Evolutionary conservation across 805 yeast genomes (phyloP), one percentile per base, ranked within the genome.

Genomic region (Candida schatavii): DNA sequence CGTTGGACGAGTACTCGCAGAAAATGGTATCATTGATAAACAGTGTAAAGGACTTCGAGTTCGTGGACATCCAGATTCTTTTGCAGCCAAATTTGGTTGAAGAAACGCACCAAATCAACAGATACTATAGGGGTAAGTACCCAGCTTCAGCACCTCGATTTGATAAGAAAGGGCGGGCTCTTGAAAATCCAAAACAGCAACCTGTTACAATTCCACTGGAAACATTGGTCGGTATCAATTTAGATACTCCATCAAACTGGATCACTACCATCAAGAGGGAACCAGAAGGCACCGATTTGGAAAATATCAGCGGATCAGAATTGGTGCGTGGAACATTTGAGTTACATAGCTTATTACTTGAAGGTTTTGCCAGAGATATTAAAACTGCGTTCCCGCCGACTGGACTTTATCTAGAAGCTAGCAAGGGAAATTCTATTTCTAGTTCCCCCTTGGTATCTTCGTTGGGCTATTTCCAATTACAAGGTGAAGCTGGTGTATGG

Each of bases 401-500:
- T 0, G 86, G 85, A 1, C 51, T 83, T 13, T 66, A 72, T 3
- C 52, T 88, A 3, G 68, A 70, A 17, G 55, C 81, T 1, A 15
- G 17, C 0, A 27, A 15, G n/a, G n/a, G n/a, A n/a, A n/a, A n/a
- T n/a, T n/a, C n/a, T n/a, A n/a, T n/a, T n/a, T n/a, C n/a, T n/a
- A n/a, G n/a, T n/a, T n/a, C n/a, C n/a, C n/a, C n/a, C n/a, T n/a
- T 89, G 1, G 85, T 91, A 93, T 75, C 82, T 1, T 83, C 85
- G 30, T 68, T 83, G 47, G 97, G 97, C 0, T 91, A 91, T 59
- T 77, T 85, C 41, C 97, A 90, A 61, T 66, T 93, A 35, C 78
- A 77, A 47, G 80, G 85, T 0, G 70, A 69, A 39, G 93, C 95
- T 1, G 96, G 96, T 0, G 35, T 70, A 3, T 86, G 87, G 83